Evolutionary conservation across 2,329 filamentous ascomycete species (phyloP).

Genomic region (Penicillium paneum): DNA sequence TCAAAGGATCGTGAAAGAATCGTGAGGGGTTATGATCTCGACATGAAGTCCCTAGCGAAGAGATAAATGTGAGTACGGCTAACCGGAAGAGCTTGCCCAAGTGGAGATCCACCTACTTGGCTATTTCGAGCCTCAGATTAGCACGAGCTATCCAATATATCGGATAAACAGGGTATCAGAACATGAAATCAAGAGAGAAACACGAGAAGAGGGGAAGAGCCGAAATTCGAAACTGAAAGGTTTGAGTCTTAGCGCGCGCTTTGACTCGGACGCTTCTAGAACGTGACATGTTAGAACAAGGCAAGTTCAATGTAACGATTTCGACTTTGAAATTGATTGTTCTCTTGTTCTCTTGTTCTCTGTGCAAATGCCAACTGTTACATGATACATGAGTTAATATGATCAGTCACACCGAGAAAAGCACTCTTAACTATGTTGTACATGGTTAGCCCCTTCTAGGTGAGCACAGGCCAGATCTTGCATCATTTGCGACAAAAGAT

Average conservation of each 20-base stretch:
- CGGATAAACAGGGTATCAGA: constrained; percentile 1
- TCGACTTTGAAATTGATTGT: neutral
- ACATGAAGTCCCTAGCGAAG: constrained; percentile 7
- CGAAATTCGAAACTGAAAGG: constrained; percentile 15
- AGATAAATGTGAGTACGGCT: neutral
- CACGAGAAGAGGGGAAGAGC: constrained; percentile 6
- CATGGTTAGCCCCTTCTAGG: neutral
- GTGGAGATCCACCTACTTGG: neutral
- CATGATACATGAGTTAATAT: neutral
- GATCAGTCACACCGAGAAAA: neutral
- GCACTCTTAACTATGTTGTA: neutral
- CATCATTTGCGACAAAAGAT: neutral
- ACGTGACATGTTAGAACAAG: neutral
- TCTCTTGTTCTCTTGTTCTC: neutral
- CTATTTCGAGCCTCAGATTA: neutral
- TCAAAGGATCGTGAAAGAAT: neutral
- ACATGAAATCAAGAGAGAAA: neutral
- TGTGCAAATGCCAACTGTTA: neutral
- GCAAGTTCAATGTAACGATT: neutral
- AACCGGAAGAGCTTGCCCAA: neutral
- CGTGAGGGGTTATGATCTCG: constrained; percentile 6
- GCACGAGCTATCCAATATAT: neutral
- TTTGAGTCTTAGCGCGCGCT: constrained; percentile 9
- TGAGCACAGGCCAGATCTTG: neutral
- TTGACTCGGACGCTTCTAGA: constrained; percentile 22